Evolutionary conservation across 441 rosid genomes (phyloP).

Genomic region (Cnidoscolus chayamansa): DNA sequence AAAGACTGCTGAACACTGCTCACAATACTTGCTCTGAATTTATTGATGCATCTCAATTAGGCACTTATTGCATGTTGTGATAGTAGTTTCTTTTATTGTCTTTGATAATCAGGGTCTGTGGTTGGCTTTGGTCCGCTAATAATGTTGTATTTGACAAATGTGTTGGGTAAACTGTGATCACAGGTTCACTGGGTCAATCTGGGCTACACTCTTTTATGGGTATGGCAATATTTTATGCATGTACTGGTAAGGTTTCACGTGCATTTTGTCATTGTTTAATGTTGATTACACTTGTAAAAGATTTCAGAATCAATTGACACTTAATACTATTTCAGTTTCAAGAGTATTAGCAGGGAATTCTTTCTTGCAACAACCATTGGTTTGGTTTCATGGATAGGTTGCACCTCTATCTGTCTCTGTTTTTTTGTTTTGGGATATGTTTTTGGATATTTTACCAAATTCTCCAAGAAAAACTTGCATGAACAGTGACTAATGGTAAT

Average conservation of each 20-base stretch:
- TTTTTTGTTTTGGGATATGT: not conserved
- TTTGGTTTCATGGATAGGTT: conserved; percentile 78
- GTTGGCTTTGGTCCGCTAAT: not conserved
- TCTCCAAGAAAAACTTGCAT: not conserved
- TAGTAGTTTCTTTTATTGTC: not conserved
- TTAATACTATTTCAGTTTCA: conserved; percentile 41
- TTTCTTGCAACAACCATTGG: conserved; percentile 66
- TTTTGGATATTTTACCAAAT: not conserved
- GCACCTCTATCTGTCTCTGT: conserved; percentile 3
- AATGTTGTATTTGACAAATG: not conserved
- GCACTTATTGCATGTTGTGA: not conserved
- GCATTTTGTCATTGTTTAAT: not conserved
- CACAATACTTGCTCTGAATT: too few relatives aligned
- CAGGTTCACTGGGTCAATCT: conserved; percentile 85
- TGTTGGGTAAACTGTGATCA: conserved; percentile 15
- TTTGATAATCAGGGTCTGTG: not conserved
- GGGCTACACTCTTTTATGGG: conserved; percentile 87
- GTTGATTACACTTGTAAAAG: not conserved
- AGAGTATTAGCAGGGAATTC: conserved; percentile 56
- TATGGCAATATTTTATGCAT: conserved; percentile 79
- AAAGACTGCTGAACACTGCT: too few relatives aligned
- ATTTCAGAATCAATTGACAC: conserved; percentile 8
- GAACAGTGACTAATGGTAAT: not conserved
- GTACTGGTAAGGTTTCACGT: conserved; percentile 53
- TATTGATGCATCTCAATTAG: too few relatives aligned